phyloP scores from a whole-genome alignment of 2,329 filamentous ascomycete species.

The Fonsecaea pugnacius region DNA sequence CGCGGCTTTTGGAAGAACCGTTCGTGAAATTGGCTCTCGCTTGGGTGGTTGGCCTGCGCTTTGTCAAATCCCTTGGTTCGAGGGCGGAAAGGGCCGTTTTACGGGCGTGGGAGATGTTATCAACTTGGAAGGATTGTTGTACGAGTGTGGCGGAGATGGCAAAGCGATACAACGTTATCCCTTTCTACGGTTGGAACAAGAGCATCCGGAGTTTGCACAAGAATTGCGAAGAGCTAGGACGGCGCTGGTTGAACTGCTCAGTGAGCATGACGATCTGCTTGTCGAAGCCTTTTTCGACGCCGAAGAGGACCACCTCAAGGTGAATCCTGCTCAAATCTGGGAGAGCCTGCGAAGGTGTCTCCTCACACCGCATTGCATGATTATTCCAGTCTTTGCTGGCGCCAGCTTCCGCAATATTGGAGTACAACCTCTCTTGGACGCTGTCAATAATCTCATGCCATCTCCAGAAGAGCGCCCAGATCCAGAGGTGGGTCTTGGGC shows the following conservation, averaged over 20 bases:
- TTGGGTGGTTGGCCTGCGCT: constrained; percentile 85
- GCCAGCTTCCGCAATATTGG: constrained; percentile 94
- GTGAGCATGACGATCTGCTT: constrained; percentile 84
- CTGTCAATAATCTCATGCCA: constrained; percentile 83
- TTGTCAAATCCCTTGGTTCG: constrained; percentile 95
- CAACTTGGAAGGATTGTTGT: constrained; percentile 73
- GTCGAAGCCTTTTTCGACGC: constrained; percentile 82
- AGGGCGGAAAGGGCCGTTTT: constrained; percentile 71
- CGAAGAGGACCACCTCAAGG: constrained; percentile 71
- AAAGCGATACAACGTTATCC: constrained; percentile 63
- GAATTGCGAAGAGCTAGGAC: constrained; percentile 78
- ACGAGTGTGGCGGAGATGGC: constrained; percentile 69
- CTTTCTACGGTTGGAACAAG: constrained; percentile 57
- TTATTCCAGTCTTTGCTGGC: constrained; percentile 86
- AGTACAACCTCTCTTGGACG: constrained; percentile 87
- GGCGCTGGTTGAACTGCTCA: constrained; percentile 79
- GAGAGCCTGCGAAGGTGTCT: constrained; percentile 75
- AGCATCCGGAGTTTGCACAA: constrained; percentile 57
- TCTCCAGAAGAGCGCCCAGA: constrained; percentile 80
- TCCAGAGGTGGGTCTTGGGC: constrained; percentile 72
- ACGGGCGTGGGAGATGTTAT: constrained; percentile 85
- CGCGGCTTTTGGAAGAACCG: constrained; percentile 78
- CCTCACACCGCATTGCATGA: constrained; percentile 66
- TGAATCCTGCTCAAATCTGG: constrained; percentile 69
- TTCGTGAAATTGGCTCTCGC: constrained; percentile 80